Percentiles rank a stretch among this genome's conserved stretches.
These are phyloP conservation scores for Mycotypha africana DNA, from an alignment of 371 early-diverging fungal species.

Conservation along the genomic window DNA sequence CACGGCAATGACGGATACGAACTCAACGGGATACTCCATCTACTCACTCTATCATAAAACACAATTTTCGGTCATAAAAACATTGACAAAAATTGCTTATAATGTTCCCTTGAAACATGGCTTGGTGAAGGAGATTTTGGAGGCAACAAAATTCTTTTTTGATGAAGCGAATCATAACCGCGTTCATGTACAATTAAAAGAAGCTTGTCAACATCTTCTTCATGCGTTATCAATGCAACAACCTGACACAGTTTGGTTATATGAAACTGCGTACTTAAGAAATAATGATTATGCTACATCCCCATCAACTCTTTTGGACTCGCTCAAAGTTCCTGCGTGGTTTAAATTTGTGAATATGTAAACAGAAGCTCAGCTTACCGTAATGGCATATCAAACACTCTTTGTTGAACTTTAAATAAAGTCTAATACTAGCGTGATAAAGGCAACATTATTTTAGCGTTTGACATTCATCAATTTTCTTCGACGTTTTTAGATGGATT, in stretches of 20 bases:
- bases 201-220: constrained; percentile 17
- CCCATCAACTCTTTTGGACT: constrained; percentile 3
- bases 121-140: constrained; percentile 20
- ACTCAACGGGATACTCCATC: constrained; percentile 20
- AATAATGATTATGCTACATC: not conserved
- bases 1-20: constrained; percentile 4
- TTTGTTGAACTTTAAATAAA: too few relatives aligned
- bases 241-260: constrained; percentile 43
- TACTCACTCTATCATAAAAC: constrained; percentile 33
- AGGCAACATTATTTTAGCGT: too few relatives aligned
- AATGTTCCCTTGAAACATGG: constrained; percentile 23
- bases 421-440: too few relatives aligned
- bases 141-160: constrained; percentile 20
- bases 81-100: constrained; percentile 17
- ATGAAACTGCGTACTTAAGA: constrained; percentile 1
- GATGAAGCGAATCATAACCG: constrained; percentile 17
- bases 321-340: constrained; percentile 28
- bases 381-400: too few relatives aligned
- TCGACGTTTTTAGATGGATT: too few relatives aligned
- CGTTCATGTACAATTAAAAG: constrained; percentile 25
- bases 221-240: constrained; percentile 15
- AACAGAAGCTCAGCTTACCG: too few relatives aligned
- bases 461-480: too few relatives aligned
- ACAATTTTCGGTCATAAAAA: constrained; percentile 24
- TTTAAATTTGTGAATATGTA: too few relatives aligned